These are phyloP conservation scores for Bjerkandera adusta DNA, from an alignment of 1,284 basidiomycete species.

Conservation along the genomic window DNA sequence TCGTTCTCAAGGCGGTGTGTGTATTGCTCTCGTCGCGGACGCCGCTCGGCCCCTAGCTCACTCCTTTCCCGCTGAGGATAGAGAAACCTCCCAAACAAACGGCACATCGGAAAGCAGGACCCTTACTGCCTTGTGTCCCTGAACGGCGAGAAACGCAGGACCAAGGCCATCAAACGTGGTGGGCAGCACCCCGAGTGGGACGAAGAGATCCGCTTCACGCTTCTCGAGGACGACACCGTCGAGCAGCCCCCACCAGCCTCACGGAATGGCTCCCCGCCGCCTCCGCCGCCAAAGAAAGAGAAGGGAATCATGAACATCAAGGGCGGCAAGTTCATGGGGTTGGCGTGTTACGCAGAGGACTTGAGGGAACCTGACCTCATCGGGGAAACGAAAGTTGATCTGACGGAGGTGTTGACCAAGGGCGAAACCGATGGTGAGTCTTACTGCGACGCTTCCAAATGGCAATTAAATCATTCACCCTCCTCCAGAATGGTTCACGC, in stretches of 20 bases:
- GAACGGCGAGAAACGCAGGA: slow-evolving; percentile 80
- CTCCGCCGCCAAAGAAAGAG: slow-evolving; percentile 51
- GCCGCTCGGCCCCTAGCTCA: slow-evolving; percentile 2
- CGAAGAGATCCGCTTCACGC: slow-evolving; percentile 92
- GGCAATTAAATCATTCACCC: too few relatives aligned
- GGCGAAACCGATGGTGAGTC: slow-evolving; percentile 93
- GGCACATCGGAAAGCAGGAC: slow-evolving; percentile 96
- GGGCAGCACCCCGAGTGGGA: slow-evolving; percentile 99
- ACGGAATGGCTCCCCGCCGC: slow-evolving; percentile 53
- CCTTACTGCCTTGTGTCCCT: slow-evolving; percentile 87
- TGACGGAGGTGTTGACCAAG: slow-evolving; percentile 88
- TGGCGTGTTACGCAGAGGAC: slow-evolving; percentile 95
- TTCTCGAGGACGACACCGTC: slow-evolving; percentile 80
- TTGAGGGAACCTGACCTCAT: slow-evolving; percentile 94
- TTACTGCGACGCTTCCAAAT: background rate
- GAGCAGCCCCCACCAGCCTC: slow-evolving; percentile 46
- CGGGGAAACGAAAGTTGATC: slow-evolving; percentile 86
- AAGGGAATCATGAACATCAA: slow-evolving; percentile 58
- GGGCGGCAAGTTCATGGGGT: slow-evolving; percentile 75
- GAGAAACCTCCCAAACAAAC: slow-evolving; percentile 93
- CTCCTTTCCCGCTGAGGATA: slow-evolving; percentile 29
- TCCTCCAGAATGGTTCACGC: slow-evolving; percentile 86
- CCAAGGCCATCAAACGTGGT: slow-evolving; percentile 91
- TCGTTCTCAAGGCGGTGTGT: slow-evolving; percentile 93
- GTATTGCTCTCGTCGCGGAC: slow-evolving; percentile 15